Conservation (phyloP, 768 basidiomycete species). For the Stropharia rugosoannulata region DNA sequence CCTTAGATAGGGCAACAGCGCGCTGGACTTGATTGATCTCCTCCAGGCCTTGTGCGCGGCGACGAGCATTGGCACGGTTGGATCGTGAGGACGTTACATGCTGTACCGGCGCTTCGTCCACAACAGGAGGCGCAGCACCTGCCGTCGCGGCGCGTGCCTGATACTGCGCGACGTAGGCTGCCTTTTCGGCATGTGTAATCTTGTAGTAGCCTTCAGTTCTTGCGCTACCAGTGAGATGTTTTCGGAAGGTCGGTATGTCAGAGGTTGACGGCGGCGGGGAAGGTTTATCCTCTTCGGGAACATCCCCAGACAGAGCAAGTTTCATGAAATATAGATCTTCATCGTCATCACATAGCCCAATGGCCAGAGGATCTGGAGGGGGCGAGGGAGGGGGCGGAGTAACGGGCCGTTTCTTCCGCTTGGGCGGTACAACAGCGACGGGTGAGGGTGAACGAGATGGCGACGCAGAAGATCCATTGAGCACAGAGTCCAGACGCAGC, state of each 20-base stretch:
- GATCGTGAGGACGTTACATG: constrained; percentile 78
- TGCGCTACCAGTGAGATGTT: constrained; percentile 82
- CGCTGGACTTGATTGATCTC: constrained; percentile 91
- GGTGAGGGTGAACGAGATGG: constrained; percentile 55
- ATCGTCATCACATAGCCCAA: constrained; percentile 77
- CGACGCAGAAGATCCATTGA: constrained; percentile 45
- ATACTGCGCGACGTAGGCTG: constrained; percentile 89
- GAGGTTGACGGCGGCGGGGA: constrained; percentile 23
- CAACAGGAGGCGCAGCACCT: constrained; percentile 33
- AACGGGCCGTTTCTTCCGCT: constrained; percentile 28
- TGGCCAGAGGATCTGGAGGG: constrained; percentile 51
- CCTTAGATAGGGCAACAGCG: constrained; percentile 72
- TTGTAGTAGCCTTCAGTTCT: constrained; percentile 96
- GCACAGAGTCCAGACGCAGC: constrained; percentile 37
- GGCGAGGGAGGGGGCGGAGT: constrained; percentile 45
- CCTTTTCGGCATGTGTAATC: constrained; percentile 89
- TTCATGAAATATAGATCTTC: constrained; percentile 85
- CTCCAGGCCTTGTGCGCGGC: constrained; percentile 90
- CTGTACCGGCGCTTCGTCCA: constrained; percentile 47
- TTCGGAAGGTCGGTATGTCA: constrained; percentile 58
- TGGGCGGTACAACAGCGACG: constrained; percentile 15
- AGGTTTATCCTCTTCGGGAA: constrained; percentile 19
- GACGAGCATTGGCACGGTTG: constrained; percentile 89
- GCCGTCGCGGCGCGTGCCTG: constrained; percentile 56
- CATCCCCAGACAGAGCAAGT: constrained; percentile 49